Base-by-base conservation (phyloP, 768 basidiomycete species). In the Boletellus ananas region DNA sequence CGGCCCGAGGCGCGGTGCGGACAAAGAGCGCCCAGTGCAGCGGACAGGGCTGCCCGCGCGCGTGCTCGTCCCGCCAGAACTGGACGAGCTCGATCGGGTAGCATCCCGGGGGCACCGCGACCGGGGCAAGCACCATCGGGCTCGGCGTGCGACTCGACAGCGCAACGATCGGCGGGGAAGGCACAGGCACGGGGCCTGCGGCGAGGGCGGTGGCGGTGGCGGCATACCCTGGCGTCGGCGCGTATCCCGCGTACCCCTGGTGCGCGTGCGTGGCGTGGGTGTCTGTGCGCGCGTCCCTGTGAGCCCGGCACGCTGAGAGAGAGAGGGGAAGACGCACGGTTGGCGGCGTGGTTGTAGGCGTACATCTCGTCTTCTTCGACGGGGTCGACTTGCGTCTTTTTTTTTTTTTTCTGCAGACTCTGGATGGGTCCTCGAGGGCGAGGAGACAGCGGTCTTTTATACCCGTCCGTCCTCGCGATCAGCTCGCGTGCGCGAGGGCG, bases 1-100 rank as follows among this genome's bases (percentile, higher is more conserved):
- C 21, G 45, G 11, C 33, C 12, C 23, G 12, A 7, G 59, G 51
- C 0, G 46, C 27, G 10, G 59, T 65, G 17, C 58, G 63, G n/a
- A 69, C 33, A n/a, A 65, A 65, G 49, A 67, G 56, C 31, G 62
- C 64, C 66, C 66, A 67, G 46, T 67, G 65, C 3, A 63, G 56
- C 4, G 54, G 59, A 10, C 27, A 25, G 17, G 58, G 54, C 0
- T 46, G 52, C 1, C 55, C 51, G 11, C 27, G 50, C 3, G 37
- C 50, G 43, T 39, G 18, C 39, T 61, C 55, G 27, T 29, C 48
- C 25, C 54, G 68, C 61, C 61, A 69, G 47, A 68, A 69, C 34
- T 69, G 68, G 43, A 45, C 50, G 39, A 68, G 51, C 14, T 64
- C 65, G 53, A 69, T 51, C 5, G 61, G 45, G 51, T 57, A 58